These are phyloP conservation scores for Termitomyces sp. DNA, from an alignment of 768 basidiomycete genomes.

Conservation along the genomic window DNA sequence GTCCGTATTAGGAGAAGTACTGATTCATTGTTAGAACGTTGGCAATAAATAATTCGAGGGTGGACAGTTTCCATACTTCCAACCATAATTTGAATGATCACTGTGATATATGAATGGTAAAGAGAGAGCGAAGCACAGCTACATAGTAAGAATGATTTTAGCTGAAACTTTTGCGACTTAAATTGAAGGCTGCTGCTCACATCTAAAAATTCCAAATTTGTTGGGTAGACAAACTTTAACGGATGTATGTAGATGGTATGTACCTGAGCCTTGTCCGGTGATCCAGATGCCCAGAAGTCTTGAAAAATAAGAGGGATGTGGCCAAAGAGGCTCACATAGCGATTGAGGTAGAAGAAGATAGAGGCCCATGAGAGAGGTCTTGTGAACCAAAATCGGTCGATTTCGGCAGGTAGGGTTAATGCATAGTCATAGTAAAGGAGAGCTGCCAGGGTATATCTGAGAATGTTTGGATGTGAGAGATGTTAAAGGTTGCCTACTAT, in stretches of 20 bases:
- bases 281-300: slow-evolving; percentile 26
- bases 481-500: background rate
- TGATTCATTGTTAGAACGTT: slow-evolving; percentile 8
- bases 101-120: slow-evolving; percentile 27
- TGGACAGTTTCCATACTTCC: slow-evolving; percentile 23
- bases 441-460: background rate
- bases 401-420: slow-evolving; percentile 40
- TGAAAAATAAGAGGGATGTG: slow-evolving; percentile 27
- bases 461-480: background rate
- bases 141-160: background rate
- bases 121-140: slow-evolving; percentile 22
- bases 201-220: background rate
- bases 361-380: slow-evolving; percentile 26
- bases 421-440: slow-evolving; percentile 22
- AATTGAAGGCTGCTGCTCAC: no score
- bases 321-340: slow-evolving; percentile 26
- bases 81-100: slow-evolving; percentile 32
- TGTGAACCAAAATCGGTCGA: slow-evolving; percentile 40
- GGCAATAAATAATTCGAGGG: background rate
- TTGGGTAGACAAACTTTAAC: background rate
- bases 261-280: slow-evolving; percentile 18
- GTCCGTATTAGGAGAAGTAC: slow-evolving; percentile 37
- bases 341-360: slow-evolving; percentile 39
- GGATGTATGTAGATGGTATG: background rate
- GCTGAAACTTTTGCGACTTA: no score